Conservation (phyloP, 1,284 basidiomycete genomes). For the Cutaneotrichosporon sp. region DNA sequence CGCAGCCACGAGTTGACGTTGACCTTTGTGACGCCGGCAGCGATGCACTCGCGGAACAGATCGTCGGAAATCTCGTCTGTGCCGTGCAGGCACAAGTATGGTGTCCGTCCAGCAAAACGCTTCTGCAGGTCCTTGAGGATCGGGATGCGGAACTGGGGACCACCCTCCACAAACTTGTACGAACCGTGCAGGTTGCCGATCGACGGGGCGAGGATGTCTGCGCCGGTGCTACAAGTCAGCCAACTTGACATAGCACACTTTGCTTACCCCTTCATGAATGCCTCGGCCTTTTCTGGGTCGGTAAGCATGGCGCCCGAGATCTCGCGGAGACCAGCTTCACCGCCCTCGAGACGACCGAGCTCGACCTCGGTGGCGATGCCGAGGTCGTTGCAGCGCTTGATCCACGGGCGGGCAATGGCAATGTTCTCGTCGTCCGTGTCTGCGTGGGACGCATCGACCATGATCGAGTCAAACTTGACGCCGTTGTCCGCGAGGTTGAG, state of each 20-base stretch:
- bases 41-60: slow-evolving; percentile 41
- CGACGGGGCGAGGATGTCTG: slow-evolving; percentile 49
- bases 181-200: slow-evolving; percentile 51
- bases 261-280: slow-evolving; percentile 43
- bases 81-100: slow-evolving; percentile 42
- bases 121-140: slow-evolving; percentile 34
- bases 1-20: slow-evolving; percentile 50
- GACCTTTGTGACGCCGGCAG: slow-evolving; percentile 44
- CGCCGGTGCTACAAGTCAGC: slow-evolving; percentile 39
- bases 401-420: slow-evolving; percentile 41
- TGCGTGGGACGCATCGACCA: slow-evolving; percentile 48
- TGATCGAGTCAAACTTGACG: slow-evolving; percentile 47
- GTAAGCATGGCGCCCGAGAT: slow-evolving; percentile 50
- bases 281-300: slow-evolving; percentile 47
- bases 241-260: background rate
- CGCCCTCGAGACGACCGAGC: slow-evolving; percentile 50
- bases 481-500: slow-evolving; percentile 45
- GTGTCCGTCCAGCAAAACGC: slow-evolving; percentile 25
- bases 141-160: slow-evolving; percentile 39
- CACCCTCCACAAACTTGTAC: slow-evolving; percentile 40
- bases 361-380: slow-evolving; percentile 52
- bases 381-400: slow-evolving; percentile 36
- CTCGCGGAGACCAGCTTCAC: slow-evolving; percentile 50
- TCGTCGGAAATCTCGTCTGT: slow-evolving; percentile 47
- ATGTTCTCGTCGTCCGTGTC: slow-evolving; percentile 49